Base-by-base conservation (phyloP, 2,329 filamentous ascomycete species). In the Elsinoe batatas region DNA sequence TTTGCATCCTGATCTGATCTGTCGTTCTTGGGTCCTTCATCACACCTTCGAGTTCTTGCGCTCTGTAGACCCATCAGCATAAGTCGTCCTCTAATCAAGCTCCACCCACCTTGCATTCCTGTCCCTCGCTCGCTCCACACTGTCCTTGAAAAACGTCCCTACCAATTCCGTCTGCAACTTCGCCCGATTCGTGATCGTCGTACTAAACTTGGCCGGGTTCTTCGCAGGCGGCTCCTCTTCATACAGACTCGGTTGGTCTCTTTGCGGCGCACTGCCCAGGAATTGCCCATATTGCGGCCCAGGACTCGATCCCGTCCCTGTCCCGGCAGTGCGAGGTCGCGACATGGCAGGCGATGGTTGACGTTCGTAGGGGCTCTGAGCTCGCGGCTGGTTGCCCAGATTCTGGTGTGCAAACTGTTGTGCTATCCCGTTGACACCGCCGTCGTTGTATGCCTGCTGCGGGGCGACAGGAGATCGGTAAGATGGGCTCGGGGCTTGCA, bases 401-500 rank as follows among this genome's bases (percentile, higher is more conserved):
- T 96, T 95, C 76, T 97, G 91, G 72, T 96, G 90, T 57, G 91
- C 94, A 71, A 97, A 95, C 70, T 98, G 93, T 69, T 96, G 89
- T 58, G 91, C 90, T 44, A 97, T 80, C 30, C 90, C 91, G 64
- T 89, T 93, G 64, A 91, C 94, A 61, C 85, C 85, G 10, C n/a
- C 32, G 67, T 96, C 90, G 65, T 88, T 89, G 68, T 75, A 80
- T 74, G 64, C 74, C 77, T 65, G 81, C 82, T 58, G 76, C 78
- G 49, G 77, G 76, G 43, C 30, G 38, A 63, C 64, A 47, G 79
- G 76, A 63, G 79, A 79, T 61, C 82, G 74, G 64, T 75, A 76
- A 32, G 61, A 62, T 61, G 70, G 68, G 58, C 72, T 73, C 33
- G 61, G 47, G 71, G 58, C 51, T 43, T 57, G 56, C 40, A 57